Base-by-base conservation (phyloP, 1,284 basidiomycete genomes). In the Puccinia brachypodii region DNA sequence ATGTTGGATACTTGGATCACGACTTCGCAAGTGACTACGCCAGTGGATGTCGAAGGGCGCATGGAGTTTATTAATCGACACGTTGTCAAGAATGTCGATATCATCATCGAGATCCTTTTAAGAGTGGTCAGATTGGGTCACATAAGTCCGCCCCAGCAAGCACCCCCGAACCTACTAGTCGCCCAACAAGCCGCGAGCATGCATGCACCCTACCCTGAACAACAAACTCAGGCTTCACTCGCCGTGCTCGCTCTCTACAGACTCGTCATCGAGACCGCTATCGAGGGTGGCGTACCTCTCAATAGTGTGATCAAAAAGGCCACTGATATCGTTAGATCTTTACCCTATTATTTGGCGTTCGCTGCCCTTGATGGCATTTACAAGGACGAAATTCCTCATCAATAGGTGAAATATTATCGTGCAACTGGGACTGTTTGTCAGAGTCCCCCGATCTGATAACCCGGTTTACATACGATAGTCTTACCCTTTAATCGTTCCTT, bases 191-290 rank as follows among this genome's bases (percentile, higher is more conserved):
- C 85, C 3, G 81, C 94, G 50, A 89, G 90, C 3, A 90, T 91
- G 31, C 91, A 91, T 62, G 93, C 92, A 8, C 91, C 92, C 7
- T 94, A 95, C 85, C 91, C 91, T 25, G 89, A 90, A 68, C 93
- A 96, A 85, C 95, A 98, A 88, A 97, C 94, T 0, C 95, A 96
- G 84, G 92, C 96, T 44, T 94, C 92, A 9, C 89, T 98, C 31
- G 94, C 95, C 4, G 93, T 98, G 36, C 89, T 97, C 82, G 94
- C 94, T 9, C 91, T 98, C 86, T 95, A 94, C 88, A 90, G 93
- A 53, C 90, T 96, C 88, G 89, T 92, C 8, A 88, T 92, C 76
- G 93, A 95, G 84, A 95, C 91, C 85, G 94, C 94, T 3, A 88
- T 89, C 85, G 91, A 91, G 85, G 91, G 91, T 0, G 92, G 92